These are phyloP conservation scores for Aspergillus awamori DNA, from an alignment of 2,329 filamentous ascomycete species.

Conservation along the genomic window DNA sequence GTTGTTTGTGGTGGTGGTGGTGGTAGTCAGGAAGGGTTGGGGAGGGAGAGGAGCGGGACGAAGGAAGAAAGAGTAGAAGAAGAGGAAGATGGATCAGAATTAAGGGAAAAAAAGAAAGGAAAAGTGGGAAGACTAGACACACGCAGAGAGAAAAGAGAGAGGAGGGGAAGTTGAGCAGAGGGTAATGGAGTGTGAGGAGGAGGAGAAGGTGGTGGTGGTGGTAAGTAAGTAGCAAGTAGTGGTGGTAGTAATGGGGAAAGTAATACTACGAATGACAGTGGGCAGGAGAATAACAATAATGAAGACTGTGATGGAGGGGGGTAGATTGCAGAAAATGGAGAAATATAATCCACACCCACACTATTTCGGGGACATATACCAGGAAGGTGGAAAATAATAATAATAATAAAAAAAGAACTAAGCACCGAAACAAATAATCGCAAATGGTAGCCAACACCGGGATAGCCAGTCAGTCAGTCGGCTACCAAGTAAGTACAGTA, in stretches of 20 bases:
- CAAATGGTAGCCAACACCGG: neutral
- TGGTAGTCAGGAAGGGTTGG: slow-evolving; percentile 5
- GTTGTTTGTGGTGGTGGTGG: neutral
- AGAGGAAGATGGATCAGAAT: slow-evolving; percentile 1
- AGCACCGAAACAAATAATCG: slow-evolving; percentile 6
- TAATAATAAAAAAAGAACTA: slow-evolving; percentile 15
- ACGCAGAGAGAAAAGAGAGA: neutral
- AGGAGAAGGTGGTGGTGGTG: neutral
- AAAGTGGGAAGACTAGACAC: neutral
- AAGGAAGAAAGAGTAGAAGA: slow-evolving; percentile 12
- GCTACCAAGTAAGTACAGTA: no score
- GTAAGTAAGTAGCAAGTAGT: slow-evolving; percentile 1
- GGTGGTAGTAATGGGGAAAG: neutral
- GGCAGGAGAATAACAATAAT: slow-evolving; percentile 11
- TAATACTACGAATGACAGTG: neutral
- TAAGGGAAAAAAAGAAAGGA: slow-evolving; percentile 4
- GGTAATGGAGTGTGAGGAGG: no score
- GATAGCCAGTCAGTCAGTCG: no score
- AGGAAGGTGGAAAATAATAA: slow-evolving; percentile 1
- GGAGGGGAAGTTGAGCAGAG: slow-evolving; percentile 2
- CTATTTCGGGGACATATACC: neutral
- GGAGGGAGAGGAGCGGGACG: slow-evolving; percentile 8
- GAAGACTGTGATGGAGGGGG: slow-evolving; percentile 6
- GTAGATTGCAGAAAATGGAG: slow-evolving; percentile 1
- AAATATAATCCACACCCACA: neutral